phyloP scores from a whole-genome alignment of 2,329 filamentous ascomycete genomes.

The Penicillium freii region DNA sequence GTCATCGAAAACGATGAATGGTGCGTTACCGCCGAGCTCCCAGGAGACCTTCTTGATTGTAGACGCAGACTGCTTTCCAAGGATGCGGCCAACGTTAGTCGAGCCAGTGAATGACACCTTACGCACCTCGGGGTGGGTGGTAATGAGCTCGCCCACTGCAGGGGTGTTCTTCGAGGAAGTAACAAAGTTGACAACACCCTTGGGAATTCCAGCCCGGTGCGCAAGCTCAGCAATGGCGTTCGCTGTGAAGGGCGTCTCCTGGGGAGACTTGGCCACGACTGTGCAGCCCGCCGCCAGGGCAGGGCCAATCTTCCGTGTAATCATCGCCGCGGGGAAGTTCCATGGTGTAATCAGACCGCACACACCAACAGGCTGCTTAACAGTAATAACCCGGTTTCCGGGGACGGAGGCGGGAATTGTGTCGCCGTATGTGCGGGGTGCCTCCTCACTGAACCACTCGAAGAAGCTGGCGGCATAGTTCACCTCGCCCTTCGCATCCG shows the following conservation, averaged over 20 bases:
- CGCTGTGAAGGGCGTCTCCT: slow-evolving; percentile 88
- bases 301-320: slow-evolving; percentile 52
- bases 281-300: slow-evolving; percentile 91
- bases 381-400: slow-evolving; percentile 60
- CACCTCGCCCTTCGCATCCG: slow-evolving; percentile 59
- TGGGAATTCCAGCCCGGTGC: slow-evolving; percentile 81
- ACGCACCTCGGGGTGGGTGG: slow-evolving; percentile 71
- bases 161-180: slow-evolving; percentile 77
- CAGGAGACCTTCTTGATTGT: slow-evolving; percentile 86
- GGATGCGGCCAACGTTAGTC: slow-evolving; percentile 64
- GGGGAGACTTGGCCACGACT: slow-evolving; percentile 85
- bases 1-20: slow-evolving; percentile 96
- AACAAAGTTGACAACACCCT: slow-evolving; percentile 86
- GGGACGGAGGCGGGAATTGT: slow-evolving; percentile 60
- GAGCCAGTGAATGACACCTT: slow-evolving; percentile 93
- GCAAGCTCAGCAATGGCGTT: slow-evolving; percentile 85
- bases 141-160: slow-evolving; percentile 73
- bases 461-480: slow-evolving; percentile 60
- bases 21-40: slow-evolving; percentile 91
- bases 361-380: slow-evolving; percentile 67
- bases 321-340: slow-evolving; percentile 61
- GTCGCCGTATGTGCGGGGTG: slow-evolving; percentile 57
- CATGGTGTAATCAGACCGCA: slow-evolving; percentile 66
- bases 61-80: slow-evolving; percentile 84
- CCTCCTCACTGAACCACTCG: slow-evolving; percentile 64